A percentile compares a stretch with the other conserved stretches of the same genome.
These are phyloP conservation scores for Bonia amplexicaulis DNA, from an alignment of 176 grass and related monocot genomes.

Conservation along the genomic window DNA sequence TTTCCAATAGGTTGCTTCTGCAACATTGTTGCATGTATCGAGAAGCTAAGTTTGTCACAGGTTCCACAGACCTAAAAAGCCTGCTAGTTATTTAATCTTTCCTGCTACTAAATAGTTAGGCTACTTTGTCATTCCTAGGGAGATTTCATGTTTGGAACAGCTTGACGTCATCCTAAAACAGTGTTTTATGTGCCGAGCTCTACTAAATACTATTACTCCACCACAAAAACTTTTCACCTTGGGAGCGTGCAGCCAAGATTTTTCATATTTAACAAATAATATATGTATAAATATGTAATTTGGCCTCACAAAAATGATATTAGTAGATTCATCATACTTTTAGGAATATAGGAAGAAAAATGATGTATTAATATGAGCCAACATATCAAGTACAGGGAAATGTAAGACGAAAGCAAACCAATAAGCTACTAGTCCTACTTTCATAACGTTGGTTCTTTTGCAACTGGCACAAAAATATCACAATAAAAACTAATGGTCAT, in stretches of 20 bases:
- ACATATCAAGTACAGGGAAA: background rate
- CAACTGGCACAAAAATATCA: background rate
- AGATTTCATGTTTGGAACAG: background rate
- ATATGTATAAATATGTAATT: background rate
- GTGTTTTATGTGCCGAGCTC: background rate
- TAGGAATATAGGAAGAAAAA: background rate
- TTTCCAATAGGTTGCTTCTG: background rate
- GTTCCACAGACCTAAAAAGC: background rate
- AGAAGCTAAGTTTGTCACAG: background rate
- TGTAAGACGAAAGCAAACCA: background rate
- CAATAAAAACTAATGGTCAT: background rate
- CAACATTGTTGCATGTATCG: background rate
- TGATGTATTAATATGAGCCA: background rate
- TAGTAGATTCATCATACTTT: background rate
- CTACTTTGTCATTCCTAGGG: background rate
- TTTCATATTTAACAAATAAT: background rate
- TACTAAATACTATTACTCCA: background rate
- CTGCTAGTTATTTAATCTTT: slow-evolving; percentile 17
- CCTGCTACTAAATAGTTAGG: background rate
- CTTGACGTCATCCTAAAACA: background rate
- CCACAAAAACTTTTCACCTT: background rate
- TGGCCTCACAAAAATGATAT: background rate
- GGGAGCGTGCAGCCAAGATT: background rate
- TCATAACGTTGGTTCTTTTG: background rate
- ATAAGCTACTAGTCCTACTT: background rate